Percentiles rank a stretch among this genome's conserved stretches.
Conservation (phyloP, 192 early-diverging fungal species). For the Entomortierella lignicola region DNA sequence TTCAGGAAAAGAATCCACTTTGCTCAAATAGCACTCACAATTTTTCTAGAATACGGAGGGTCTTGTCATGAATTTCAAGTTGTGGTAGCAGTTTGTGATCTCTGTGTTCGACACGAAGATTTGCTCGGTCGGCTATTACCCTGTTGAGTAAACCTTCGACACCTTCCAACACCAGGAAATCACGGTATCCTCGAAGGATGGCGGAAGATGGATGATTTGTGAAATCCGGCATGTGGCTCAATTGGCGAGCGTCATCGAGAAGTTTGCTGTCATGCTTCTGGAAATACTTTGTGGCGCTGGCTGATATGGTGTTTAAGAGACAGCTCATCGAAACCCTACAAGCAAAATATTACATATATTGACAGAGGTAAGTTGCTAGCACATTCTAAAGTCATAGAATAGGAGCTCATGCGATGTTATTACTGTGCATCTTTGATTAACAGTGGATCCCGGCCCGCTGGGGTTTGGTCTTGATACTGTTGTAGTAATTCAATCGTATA, state of each 20-base stretch:
- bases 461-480: slow-evolving; percentile 12
- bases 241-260: slow-evolving; percentile 17
- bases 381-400: slow-evolving; percentile 1
- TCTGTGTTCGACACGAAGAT: not conserved
- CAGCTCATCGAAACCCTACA: slow-evolving; percentile 22
- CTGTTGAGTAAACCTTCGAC: slow-evolving; percentile 12
- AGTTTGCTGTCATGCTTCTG: slow-evolving; percentile 19
- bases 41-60: slow-evolving; percentile 2
- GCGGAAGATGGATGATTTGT: slow-evolving; percentile 14
- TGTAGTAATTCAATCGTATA: slow-evolving; percentile 11
- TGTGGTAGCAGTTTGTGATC: slow-evolving; percentile 1
- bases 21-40: slow-evolving; percentile 16
- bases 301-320: slow-evolving; percentile 11
- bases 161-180: slow-evolving; percentile 13
- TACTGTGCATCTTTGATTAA: slow-evolving; percentile 22
- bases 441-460: slow-evolving; percentile 5
- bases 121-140: slow-evolving; percentile 11
- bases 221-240: slow-evolving; percentile 20
- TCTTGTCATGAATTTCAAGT: slow-evolving; percentile 6
- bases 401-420: slow-evolving; percentile 4
- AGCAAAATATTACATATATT: slow-evolving; percentile 19
- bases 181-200: slow-evolving; percentile 17
- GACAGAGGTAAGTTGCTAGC: slow-evolving; percentile 8
- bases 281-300: slow-evolving; percentile 3
- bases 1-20: not conserved